phyloP scores from a whole-genome alignment of 2,329 filamentous ascomycete genomes.

The Graphilbum ipis-grandicollis region DNA sequence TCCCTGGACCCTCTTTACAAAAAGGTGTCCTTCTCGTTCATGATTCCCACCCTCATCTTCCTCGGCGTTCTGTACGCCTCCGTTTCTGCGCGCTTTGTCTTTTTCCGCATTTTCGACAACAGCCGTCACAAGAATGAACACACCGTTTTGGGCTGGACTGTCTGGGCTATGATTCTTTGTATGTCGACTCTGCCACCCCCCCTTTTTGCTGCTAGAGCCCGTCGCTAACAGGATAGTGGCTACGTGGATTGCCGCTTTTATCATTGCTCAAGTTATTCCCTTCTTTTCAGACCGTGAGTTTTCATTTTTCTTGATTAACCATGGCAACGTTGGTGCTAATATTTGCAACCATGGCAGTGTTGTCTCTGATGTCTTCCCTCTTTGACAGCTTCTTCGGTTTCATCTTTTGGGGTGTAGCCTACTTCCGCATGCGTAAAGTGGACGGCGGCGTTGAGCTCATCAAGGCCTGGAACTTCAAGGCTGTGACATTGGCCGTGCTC shows the following conservation, averaged over 20 bases:
- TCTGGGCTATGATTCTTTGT: constrained; percentile 59
- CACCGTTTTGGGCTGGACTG: constrained; percentile 63
- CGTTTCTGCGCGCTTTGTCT: constrained; percentile 76
- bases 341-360: constrained; percentile 19
- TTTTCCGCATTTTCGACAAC: constrained; percentile 73
- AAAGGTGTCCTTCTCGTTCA: constrained; percentile 83
- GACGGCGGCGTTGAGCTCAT: constrained; percentile 39
- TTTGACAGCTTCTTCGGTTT: constrained; percentile 92
- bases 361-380: constrained; percentile 67
- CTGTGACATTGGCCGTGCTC: constrained; percentile 37
- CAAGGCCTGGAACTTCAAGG: constrained; percentile 31
- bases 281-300: constrained; percentile 63
- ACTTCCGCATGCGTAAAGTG: constrained; percentile 55
- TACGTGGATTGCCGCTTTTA: constrained; percentile 77
- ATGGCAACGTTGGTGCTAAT: constrained; percentile 47
- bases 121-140: constrained; percentile 67
- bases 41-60: constrained; percentile 90
- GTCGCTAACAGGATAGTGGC: constrained; percentile 19
- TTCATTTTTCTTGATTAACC: no score
- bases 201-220: no score
- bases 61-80: constrained; percentile 81
- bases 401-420: constrained; percentile 83
- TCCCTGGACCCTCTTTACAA: constrained; percentile 65
- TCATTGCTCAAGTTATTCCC: constrained; percentile 83
- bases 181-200: constrained; percentile 13